phyloP scores from a whole-genome alignment of 768 basidiomycete species.

The Russula sp. region DNA sequence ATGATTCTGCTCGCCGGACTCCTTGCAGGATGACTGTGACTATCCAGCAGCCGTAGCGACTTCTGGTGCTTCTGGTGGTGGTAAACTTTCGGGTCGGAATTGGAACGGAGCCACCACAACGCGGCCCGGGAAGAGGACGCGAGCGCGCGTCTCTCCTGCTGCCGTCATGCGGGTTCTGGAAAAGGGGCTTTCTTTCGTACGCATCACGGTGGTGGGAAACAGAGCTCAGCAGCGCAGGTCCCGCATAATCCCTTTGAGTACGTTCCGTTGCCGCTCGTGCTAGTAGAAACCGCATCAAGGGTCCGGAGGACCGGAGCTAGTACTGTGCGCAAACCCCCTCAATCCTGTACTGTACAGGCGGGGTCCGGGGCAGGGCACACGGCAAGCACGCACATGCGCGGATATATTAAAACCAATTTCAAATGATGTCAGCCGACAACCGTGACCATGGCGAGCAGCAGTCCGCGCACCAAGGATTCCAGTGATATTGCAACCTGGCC shows the following conservation, averaged over 20 bases:
- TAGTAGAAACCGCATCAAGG: constrained; percentile 6
- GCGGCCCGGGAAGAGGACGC: constrained; percentile 1
- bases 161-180: not conserved
- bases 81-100: constrained; percentile 5
- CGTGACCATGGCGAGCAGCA: not conserved
- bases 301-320: not conserved
- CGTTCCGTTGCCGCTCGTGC: constrained; percentile 17
- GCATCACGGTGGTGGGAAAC: constrained; percentile 6
- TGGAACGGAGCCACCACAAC: constrained; percentile 7
- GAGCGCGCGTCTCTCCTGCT: not conserved
- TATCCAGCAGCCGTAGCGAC: not conserved
- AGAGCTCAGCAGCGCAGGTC: not conserved
- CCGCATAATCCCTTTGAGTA: constrained; percentile 15
- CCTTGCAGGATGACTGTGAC: not conserved
- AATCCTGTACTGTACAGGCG: not conserved
- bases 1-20: too few species aligned
- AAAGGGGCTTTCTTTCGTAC: not conserved
- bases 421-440: not conserved
- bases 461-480: not conserved
- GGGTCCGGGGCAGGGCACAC: too few species aligned
- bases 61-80: too few species aligned
- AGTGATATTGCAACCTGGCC: not conserved
- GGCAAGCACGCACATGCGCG: not conserved
- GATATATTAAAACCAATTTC: not conserved
- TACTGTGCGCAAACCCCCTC: not conserved